Evolutionary conservation across 73 alveolate genomes (phyloP).

Genomic region (Stentor roeselii): DNA sequence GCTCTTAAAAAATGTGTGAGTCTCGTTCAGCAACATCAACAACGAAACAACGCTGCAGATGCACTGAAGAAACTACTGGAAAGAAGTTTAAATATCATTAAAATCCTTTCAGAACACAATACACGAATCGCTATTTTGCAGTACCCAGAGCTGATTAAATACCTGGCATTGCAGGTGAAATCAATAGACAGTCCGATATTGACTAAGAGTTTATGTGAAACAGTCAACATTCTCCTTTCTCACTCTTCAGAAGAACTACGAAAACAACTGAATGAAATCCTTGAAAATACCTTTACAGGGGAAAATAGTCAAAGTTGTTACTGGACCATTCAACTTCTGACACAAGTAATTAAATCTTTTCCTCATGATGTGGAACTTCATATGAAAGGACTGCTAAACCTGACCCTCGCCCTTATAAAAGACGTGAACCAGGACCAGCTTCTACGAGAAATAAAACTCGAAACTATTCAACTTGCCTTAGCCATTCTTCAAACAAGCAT

Average conservation of each 20-base stretch:
- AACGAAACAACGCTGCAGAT: conserved; percentile 15
- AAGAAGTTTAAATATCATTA: conserved; percentile 12
- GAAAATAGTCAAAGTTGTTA: neutral
- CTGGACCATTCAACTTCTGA: conserved; percentile 7
- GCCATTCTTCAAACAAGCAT: neutral
- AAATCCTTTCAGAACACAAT: neutral
- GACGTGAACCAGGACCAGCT: neutral
- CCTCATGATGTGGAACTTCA: neutral
- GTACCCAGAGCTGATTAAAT: conserved; percentile 11
- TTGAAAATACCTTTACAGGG: neutral
- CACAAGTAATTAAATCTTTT: neutral
- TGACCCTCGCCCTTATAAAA: conserved; percentile 3
- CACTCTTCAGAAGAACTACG: neutral
- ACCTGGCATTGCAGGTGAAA: conserved; percentile 16
- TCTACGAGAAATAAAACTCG: neutral
- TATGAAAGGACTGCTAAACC: neutral
- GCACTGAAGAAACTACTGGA: conserved; percentile 22
- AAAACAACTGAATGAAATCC: conserved; percentile 2
- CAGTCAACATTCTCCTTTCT: neutral
- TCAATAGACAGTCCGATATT: neutral
- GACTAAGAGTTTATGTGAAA: neutral
- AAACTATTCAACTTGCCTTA: neutral
- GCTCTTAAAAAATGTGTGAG: conserved; percentile 25
- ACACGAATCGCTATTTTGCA: conserved; percentile 3
- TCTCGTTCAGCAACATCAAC: conserved; percentile 21